Conservation (phyloP, 2,329 filamentous ascomycete genomes). For the Pyrenochaeta sp. region DNA sequence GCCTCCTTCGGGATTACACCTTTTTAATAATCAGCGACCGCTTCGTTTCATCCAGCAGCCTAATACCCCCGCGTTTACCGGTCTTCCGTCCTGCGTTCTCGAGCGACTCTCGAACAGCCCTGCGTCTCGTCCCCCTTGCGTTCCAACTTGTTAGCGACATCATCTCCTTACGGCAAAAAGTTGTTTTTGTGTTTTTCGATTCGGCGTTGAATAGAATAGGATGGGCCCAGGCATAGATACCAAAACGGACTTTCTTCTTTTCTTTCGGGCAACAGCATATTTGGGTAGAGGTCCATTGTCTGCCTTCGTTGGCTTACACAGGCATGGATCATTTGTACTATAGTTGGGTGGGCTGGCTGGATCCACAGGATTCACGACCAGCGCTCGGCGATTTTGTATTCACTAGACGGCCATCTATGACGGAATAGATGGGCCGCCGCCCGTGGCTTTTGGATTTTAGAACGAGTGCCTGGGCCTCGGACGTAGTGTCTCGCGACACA, state of each 20-base stretch:
- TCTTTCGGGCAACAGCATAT: slow-evolving; percentile 35
- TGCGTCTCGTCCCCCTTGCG: slow-evolving; percentile 28
- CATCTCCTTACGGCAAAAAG: slow-evolving; percentile 46
- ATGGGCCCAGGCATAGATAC: slow-evolving; percentile 51
- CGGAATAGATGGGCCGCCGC: slow-evolving; percentile 30
- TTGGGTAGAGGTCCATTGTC: slow-evolving; percentile 42
- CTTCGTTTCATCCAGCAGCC: slow-evolving; percentile 43
- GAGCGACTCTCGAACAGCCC: slow-evolving; percentile 34
- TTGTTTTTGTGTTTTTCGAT: slow-evolving; percentile 28
- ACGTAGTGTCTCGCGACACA: slow-evolving; percentile 42
- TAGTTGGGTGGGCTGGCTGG: slow-evolving; percentile 41
- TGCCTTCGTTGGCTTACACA: slow-evolving; percentile 41
- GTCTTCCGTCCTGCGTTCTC: slow-evolving; percentile 29
- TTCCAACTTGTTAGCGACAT: slow-evolving; percentile 44
- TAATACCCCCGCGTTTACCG: slow-evolving; percentile 47
- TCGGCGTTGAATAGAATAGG: slow-evolving; percentile 51
- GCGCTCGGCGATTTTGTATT: slow-evolving; percentile 43
- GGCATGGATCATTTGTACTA: slow-evolving; percentile 44
- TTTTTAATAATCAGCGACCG: slow-evolving; percentile 47
- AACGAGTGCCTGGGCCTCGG: slow-evolving; percentile 42
- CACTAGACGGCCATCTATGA: slow-evolving; percentile 39
- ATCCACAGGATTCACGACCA: slow-evolving; percentile 36
- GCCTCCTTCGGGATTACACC: slow-evolving; percentile 38
- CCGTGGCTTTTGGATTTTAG: slow-evolving; percentile 35
- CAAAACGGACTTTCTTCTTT: slow-evolving; percentile 43